Evolutionary conservation across 202 grass and related monocot genomes (phyloP).

Genomic region (Setaria italica): DNA sequence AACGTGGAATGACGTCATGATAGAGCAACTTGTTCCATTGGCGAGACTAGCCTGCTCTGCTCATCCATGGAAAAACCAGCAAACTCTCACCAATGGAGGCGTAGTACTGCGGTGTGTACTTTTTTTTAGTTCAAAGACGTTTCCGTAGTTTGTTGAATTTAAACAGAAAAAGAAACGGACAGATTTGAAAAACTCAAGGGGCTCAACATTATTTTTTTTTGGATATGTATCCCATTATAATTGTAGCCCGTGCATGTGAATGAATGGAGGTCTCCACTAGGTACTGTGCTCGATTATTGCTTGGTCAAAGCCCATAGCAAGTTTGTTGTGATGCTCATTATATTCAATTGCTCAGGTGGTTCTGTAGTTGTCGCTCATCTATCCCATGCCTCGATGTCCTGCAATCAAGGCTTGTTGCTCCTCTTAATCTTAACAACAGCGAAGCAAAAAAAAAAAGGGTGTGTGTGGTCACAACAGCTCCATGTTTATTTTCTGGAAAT

Average conservation of each 20-base stretch:
- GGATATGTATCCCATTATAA: not conserved
- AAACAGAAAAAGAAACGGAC: not conserved
- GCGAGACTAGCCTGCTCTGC: not conserved
- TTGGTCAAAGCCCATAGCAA: constrained; percentile 21
- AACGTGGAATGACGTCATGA: not conserved
- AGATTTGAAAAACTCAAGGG: not conserved
- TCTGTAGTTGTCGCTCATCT: not conserved
- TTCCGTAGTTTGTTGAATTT: constrained; percentile 19
- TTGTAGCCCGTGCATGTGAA: not conserved
- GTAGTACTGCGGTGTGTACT: not conserved
- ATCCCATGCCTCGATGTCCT: not conserved
- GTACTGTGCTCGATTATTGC: not conserved
- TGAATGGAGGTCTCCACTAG: not conserved
- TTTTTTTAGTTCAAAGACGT: not conserved
- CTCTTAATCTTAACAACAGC: no score
- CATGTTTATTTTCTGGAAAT: no score
- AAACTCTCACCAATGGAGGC: no score
- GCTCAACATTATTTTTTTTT: not conserved
- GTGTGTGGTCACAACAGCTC: no score
- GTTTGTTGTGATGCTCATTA: constrained; percentile 23
- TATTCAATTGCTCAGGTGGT: constrained; percentile 33
- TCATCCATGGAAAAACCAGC: not conserved
- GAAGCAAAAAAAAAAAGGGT: not conserved
- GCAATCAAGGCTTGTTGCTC: not conserved
- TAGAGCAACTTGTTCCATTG: not conserved